Percentiles rank a stretch among this genome's conserved stretches.
Conservation (phyloP, 768 basidiomycete genomes). For the Lentinula boryana region DNA sequence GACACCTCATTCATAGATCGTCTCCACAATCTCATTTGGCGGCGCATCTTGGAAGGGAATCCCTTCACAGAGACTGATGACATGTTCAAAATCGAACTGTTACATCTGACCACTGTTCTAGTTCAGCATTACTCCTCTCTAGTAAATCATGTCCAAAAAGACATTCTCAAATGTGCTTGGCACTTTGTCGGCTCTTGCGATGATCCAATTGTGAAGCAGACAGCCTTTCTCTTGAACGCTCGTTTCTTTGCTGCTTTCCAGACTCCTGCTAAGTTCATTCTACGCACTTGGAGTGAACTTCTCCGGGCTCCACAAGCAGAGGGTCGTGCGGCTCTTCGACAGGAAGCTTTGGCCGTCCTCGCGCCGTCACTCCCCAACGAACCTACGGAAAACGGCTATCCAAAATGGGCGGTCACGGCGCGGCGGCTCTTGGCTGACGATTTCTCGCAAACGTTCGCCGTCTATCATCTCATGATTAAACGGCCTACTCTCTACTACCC, state of each 20-base stretch:
- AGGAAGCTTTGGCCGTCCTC: slow-evolving; percentile 80
- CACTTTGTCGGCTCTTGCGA: slow-evolving; percentile 71
- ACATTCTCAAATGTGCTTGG: slow-evolving; percentile 93
- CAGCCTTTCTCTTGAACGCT: slow-evolving; percentile 84
- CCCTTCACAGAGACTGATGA: slow-evolving; percentile 65
- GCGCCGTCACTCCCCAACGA: slow-evolving; percentile 75
- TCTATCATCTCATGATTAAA: slow-evolving; percentile 90
- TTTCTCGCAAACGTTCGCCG: slow-evolving; percentile 61
- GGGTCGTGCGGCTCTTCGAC: slow-evolving; percentile 73
- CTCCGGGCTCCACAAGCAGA: slow-evolving; percentile 71
- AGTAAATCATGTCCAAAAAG: slow-evolving; percentile 80
- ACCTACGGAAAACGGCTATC: slow-evolving; percentile 51
- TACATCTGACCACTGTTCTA: slow-evolving; percentile 84
- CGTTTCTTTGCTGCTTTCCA: slow-evolving; percentile 88
- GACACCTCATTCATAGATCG: slow-evolving; percentile 65
- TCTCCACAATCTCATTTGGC: slow-evolving; percentile 77
- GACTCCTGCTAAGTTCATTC: slow-evolving; percentile 85
- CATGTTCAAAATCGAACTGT: slow-evolving; percentile 82
- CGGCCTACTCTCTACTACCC: slow-evolving; percentile 91
- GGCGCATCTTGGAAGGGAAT: slow-evolving; percentile 55
- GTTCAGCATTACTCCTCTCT: slow-evolving; percentile 79
- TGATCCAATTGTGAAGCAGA: slow-evolving; percentile 89
- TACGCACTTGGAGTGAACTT: slow-evolving; percentile 86
- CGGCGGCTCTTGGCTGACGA: slow-evolving; percentile 87
- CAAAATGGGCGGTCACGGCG: slow-evolving; percentile 82